Percentiles rank a stretch among this genome's conserved stretches.
These are phyloP conservation scores for Leccinum truebloodii DNA, from an alignment of 768 basidiomycete species.

Conservation along the genomic window DNA sequence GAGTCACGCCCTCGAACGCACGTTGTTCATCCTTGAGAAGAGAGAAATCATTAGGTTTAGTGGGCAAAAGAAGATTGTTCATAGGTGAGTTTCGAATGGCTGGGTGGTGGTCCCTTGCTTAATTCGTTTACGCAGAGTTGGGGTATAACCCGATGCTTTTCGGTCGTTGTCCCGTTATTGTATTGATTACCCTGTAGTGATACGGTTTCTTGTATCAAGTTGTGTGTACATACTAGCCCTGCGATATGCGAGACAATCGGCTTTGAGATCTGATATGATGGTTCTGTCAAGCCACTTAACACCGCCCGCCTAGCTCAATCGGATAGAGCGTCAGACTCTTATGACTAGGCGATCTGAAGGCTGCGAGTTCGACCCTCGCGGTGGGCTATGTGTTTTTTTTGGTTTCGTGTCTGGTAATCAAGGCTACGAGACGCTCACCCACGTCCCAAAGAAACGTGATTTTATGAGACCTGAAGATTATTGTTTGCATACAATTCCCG, in stretches of 20 bases:
- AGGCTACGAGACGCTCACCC: too few relatives aligned
- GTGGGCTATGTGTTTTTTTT: slow-evolving; percentile 44
- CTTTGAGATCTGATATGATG: neutral
- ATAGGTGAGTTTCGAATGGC: slow-evolving; percentile 35
- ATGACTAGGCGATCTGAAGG: slow-evolving; percentile 54
- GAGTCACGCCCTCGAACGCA: slow-evolving; percentile 87
- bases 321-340: slow-evolving; percentile 71
- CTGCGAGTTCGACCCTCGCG: slow-evolving; percentile 67
- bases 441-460: too few relatives aligned
- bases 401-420: too few relatives aligned
- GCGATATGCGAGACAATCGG: neutral
- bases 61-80: slow-evolving; percentile 56
- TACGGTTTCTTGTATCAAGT: neutral
- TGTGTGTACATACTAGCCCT: neutral
- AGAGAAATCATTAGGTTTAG: slow-evolving; percentile 88
- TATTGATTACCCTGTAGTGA: slow-evolving; percentile 4
- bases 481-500: too few relatives aligned
- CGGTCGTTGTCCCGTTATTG: neutral
- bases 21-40: slow-evolving; percentile 91
- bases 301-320: slow-evolving; percentile 64
- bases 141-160: slow-evolving; percentile 21
- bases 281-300: too few relatives aligned
- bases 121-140: slow-evolving; percentile 26
- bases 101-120: neutral
- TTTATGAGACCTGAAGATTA: too few relatives aligned